A percentile compares a stretch with the other conserved stretches of the same genome.
Conservation (phyloP, 116 monocot genomes). For the Phalaenopsis hybrid region DNA sequence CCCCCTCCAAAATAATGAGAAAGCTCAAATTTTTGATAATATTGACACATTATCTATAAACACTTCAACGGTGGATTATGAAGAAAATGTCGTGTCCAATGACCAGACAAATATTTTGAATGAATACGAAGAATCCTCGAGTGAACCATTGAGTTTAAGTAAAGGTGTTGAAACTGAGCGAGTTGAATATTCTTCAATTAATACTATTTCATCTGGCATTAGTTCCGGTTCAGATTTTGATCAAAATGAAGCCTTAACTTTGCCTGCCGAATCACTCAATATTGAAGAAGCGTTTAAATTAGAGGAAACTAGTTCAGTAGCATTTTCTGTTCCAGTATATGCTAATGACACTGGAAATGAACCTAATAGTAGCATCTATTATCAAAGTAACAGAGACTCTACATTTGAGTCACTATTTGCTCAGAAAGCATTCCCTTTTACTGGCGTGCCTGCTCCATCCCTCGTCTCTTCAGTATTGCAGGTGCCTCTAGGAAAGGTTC, state of each 20-base stretch:
- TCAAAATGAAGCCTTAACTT: slow-evolving; percentile 18
- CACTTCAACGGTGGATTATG: slow-evolving; percentile 16
- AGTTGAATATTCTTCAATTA: slow-evolving; percentile 14
- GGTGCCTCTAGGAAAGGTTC: slow-evolving; percentile 72
- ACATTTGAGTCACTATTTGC: slow-evolving; percentile 30
- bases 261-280: slow-evolving; percentile 15
- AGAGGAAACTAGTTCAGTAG: slow-evolving; percentile 19
- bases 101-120: slow-evolving; percentile 13
- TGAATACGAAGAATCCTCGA: slow-evolving; percentile 19
- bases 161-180: slow-evolving; percentile 7
- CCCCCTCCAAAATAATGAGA: slow-evolving; percentile 17
- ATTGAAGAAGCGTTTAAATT: slow-evolving; percentile 17
- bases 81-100: slow-evolving; percentile 18
- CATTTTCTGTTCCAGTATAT: slow-evolving; percentile 20
- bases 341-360: slow-evolving; percentile 20
- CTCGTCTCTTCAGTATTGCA: slow-evolving; percentile 61
- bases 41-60: slow-evolving; percentile 10
- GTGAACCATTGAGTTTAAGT: slow-evolving; percentile 30
- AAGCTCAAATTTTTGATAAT: background rate
- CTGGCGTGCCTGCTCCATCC: slow-evolving; percentile 92
- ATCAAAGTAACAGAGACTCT: slow-evolving; percentile 23
- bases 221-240: slow-evolving; percentile 22
- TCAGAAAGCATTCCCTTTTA: slow-evolving; percentile 38
- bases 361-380: slow-evolving; percentile 15
- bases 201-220: slow-evolving; percentile 20